Evolutionary conservation across 352 stramenopile genomes (phyloP).

Genomic region (Globisporangium echinulatum): DNA sequence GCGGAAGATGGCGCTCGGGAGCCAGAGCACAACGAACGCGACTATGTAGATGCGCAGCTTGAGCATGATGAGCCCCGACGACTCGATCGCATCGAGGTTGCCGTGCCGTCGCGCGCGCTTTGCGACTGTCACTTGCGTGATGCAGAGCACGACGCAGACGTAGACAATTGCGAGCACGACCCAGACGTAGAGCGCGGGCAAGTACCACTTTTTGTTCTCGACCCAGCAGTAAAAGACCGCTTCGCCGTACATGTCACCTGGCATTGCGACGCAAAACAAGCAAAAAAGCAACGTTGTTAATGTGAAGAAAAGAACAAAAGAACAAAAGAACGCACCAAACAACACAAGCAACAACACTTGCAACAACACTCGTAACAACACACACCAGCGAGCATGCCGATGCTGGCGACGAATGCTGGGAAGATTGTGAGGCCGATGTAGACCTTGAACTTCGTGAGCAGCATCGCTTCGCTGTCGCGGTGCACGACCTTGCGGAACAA

Average conservation of each 20-base stretch:
- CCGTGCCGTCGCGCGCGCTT: conserved; percentile 28
- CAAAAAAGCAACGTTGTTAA: neutral
- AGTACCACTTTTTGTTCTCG: conserved; percentile 31
- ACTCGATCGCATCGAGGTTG: conserved; percentile 63
- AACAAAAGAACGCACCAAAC: neutral
- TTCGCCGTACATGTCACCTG: conserved; percentile 21
- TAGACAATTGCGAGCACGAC: conserved; percentile 59
- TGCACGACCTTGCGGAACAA: conserved; percentile 66
- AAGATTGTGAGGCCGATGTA: conserved; percentile 48
- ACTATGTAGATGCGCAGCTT: conserved; percentile 71
- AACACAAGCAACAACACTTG: neutral
- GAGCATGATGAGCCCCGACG: conserved; percentile 47
- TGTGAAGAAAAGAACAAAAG: neutral
- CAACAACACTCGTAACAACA: neutral
- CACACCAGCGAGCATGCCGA: conserved; percentile 29
- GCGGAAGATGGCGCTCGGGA: conserved; percentile 53
- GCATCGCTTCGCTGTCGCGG: conserved; percentile 53
- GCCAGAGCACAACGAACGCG: conserved; percentile 63
- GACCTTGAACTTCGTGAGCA: conserved; percentile 51
- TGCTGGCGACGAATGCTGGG: conserved; percentile 29
- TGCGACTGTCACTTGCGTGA: conserved; percentile 53
- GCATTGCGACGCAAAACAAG: neutral
- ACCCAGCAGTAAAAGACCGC: conserved; percentile 82
- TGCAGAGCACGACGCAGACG: conserved; percentile 55
- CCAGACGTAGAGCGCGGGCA: conserved; percentile 60